These are phyloP conservation scores for Pythium phragmiticola DNA, from an alignment of 352 stramenopile genomes.

Conservation along the genomic window DNA sequence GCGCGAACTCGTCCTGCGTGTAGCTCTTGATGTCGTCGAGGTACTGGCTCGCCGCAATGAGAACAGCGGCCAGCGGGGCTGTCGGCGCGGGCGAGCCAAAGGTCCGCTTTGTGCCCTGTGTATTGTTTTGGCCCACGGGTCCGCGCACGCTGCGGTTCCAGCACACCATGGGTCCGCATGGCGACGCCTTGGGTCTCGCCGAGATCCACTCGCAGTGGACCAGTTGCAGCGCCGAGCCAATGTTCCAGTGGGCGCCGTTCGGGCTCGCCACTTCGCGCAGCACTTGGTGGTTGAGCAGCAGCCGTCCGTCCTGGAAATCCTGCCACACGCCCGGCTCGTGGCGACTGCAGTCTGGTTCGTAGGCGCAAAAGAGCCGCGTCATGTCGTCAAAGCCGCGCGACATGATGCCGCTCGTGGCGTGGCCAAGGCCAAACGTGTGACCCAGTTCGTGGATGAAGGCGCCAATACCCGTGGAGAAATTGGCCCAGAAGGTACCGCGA, in stretches of 20 bases:
- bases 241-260: constrained; percentile 55
- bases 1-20: constrained; percentile 32
- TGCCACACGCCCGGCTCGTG: constrained; percentile 31
- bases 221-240: constrained; percentile 49
- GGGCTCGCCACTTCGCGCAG: constrained; percentile 35
- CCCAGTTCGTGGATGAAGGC: constrained; percentile 67
- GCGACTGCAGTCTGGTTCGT: constrained; percentile 20
- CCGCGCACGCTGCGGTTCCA: constrained; percentile 41
- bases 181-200: constrained; percentile 30
- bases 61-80: constrained; percentile 41
- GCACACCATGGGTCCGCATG: constrained; percentile 29
- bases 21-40: constrained; percentile 44
- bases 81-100: constrained; percentile 25
- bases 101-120: constrained; percentile 40
- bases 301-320: constrained; percentile 18
- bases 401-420: constrained; percentile 62
- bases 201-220: constrained; percentile 59
- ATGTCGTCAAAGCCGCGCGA: constrained; percentile 71
- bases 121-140: constrained; percentile 41
- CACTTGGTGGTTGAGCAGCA: constrained; percentile 37
- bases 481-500: constrained; percentile 58
- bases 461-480: constrained; percentile 62
- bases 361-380: constrained; percentile 57
- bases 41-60: constrained; percentile 40
- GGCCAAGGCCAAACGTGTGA: constrained; percentile 60